phyloP scores from a whole-genome alignment of 805 yeast genomes.

The Zygosaccharomyces bisporus region DNA sequence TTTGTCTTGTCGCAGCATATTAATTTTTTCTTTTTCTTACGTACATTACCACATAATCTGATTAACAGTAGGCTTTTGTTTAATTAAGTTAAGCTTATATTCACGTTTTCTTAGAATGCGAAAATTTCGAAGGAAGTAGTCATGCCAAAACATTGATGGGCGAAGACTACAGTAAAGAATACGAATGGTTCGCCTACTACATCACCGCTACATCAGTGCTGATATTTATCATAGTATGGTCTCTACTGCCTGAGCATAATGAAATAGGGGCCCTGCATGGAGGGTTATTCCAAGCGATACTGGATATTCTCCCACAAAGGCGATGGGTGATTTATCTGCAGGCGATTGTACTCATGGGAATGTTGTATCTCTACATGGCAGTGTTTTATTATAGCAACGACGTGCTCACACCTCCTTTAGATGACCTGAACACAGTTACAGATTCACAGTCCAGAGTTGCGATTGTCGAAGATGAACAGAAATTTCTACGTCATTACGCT shows the following conservation, averaged over 20 bases:
- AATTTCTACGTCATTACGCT: constrained; percentile 38
- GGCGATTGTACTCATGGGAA: constrained; percentile 59
- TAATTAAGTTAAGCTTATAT: not conserved
- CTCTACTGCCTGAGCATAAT: constrained; percentile 51
- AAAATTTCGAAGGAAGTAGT: not conserved
- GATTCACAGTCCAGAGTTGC: constrained; percentile 55
- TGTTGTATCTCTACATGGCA: constrained; percentile 70
- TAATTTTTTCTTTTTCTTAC: not conserved
- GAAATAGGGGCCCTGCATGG: constrained; percentile 19
- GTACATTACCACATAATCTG: not conserved
- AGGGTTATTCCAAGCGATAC: constrained; percentile 34
- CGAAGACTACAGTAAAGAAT: constrained; percentile 46
- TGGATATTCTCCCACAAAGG: constrained; percentile 77
- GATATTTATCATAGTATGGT: constrained; percentile 64
- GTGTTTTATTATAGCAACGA: constrained; percentile 75
- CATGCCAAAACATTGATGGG: constrained; percentile 3
- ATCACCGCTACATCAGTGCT: constrained; percentile 59
- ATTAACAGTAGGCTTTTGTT: not conserved
- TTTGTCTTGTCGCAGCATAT: constrained; percentile 1
- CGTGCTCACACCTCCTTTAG: constrained; percentile 55
- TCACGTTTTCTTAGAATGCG: not conserved
- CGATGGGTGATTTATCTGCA: constrained; percentile 90
- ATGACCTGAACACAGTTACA: constrained; percentile 58
- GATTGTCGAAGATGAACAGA: constrained; percentile 20
- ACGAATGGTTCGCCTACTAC: constrained; percentile 82